Base-by-base conservation (phyloP, 164 flowering plant species). In the Paratinospora sagittata region DNA sequence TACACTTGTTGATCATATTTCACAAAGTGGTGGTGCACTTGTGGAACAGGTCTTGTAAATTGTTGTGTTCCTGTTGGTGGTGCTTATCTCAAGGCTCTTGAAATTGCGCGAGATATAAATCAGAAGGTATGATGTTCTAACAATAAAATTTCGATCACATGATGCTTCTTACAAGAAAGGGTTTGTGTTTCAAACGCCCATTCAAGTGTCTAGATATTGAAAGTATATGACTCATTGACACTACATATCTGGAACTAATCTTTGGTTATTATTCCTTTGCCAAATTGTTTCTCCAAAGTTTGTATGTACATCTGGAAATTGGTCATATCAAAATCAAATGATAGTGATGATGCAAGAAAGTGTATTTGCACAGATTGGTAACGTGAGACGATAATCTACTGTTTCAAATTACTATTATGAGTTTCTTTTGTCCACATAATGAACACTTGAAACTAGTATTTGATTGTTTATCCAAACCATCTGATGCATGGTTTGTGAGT, bases 21-120 rank as follows among this genome's bases (percentile, higher is more conserved):
- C 26, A 41, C 66, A 27, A 41, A 39, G 43, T 63, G 66, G 68
- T 70, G 67, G 21, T 68, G 23, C n/a, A 23, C 23, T 45, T 75
- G 24, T 79, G 71, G 69, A 74, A 73, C 84, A 94, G 98, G 97
- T 57, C 89, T 94, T 65, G 89, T 87, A 41, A 92, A 94, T 78
- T 74, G 85, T 79, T 86, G 94, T 80, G 87, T 85, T 68, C 86
- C 96, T 72, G 77, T 91, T 77, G 97, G 97, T 60, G 84, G 81
- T 77, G 97, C 97, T 80, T 86, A 80, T 74, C 7, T 55, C 37
- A 92, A 91, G 78, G 98, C 97, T 68, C 91, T 95, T 79, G 90
- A 89, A 82, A 79, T 95, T 76, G 98, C 98, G 34, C 82, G 87
- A 45, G 85, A 82, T 39, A 89, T 95, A 79, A 89, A 83, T 79